These are phyloP conservation scores for Trichoderma asperelloides DNA, from an alignment of 495 filamentous ascomycete genomes.

Conservation along the genomic window DNA sequence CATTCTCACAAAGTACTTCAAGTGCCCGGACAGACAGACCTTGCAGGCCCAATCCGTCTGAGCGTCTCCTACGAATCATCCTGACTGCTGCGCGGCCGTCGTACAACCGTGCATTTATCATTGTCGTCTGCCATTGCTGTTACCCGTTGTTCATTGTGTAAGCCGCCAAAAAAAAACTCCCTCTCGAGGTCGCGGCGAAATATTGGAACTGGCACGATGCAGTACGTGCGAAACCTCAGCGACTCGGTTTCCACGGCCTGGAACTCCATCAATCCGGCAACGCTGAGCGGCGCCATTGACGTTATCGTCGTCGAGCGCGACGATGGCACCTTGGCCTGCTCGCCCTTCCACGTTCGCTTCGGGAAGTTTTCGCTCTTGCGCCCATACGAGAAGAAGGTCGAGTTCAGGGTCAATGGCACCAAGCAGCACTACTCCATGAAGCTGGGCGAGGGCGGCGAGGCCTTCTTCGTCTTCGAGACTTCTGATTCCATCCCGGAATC, in stretches of 20 bases:
- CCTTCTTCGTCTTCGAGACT: conserved; percentile 98
- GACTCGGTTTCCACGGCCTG: conserved; percentile 96
- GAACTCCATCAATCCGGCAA: conserved; percentile 99
- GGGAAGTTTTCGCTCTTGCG: conserved; percentile 95
- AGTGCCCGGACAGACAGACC: background rate
- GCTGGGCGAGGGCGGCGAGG: conserved; percentile 92
- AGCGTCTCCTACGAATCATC: background rate
- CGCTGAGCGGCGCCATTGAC: conserved; percentile 93
- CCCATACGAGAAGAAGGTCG: conserved; percentile 98
- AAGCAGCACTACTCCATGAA: conserved; percentile 98
- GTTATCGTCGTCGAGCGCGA: conserved; percentile 98
- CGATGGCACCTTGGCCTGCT: conserved; percentile 80
- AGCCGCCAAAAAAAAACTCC: too few relatives aligned
- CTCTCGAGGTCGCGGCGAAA: background rate
- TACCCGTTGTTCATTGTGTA: background rate
- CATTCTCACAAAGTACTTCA: background rate
- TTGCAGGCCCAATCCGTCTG: background rate
- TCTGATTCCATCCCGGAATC: conserved; percentile 77
- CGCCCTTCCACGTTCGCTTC: conserved; percentile 97
- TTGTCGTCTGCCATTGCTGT: background rate
- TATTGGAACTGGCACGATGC: conserved; percentile 49
- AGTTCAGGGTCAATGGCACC: conserved; percentile 87
- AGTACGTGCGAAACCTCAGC: conserved; percentile 94
- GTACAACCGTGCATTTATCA: background rate
- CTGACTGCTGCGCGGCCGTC: background rate